phyloP scores from a whole-genome alignment of 2,329 filamentous ascomycete genomes.

The Aspergillus pseudoterreus region DNA sequence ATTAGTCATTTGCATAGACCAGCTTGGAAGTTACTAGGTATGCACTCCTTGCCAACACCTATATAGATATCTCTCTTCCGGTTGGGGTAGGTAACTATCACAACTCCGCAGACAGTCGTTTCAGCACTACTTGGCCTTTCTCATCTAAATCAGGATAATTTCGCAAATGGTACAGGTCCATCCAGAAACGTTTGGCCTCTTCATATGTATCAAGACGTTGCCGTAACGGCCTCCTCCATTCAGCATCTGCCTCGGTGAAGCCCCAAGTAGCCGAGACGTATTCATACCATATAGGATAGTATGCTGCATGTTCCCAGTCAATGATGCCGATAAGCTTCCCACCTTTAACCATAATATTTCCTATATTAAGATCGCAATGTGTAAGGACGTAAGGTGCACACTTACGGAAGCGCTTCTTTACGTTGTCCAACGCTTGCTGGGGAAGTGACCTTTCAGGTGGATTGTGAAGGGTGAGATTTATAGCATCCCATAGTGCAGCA shows the following conservation, averaged over 20 bases:
- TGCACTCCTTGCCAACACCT: too few species aligned
- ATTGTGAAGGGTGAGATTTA: slow-evolving; percentile 7
- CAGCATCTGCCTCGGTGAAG: slow-evolving; percentile 15
- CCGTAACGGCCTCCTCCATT: too few species aligned
- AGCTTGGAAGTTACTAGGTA: too few species aligned
- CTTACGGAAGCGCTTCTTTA: slow-evolving; percentile 16
- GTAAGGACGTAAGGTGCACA: slow-evolving; percentile 23
- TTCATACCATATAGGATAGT: slow-evolving; percentile 26
- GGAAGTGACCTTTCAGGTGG: slow-evolving; percentile 4
- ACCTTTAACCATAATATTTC: slow-evolving; percentile 24
- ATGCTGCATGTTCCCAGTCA: slow-evolving; percentile 31
- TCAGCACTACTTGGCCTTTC: too few species aligned
- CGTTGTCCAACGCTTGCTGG: slow-evolving; percentile 13
- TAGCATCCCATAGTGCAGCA: slow-evolving; percentile 13
- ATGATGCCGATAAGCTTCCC: slow-evolving; percentile 23
- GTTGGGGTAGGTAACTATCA: too few species aligned
- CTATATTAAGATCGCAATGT: slow-evolving; percentile 24
- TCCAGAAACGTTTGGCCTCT: too few species aligned
- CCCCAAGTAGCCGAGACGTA: slow-evolving; percentile 30
- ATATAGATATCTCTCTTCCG: too few species aligned
- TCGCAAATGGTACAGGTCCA: too few species aligned
- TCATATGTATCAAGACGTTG: too few species aligned
- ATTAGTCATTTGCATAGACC: too few species aligned
- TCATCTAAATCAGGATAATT: too few species aligned
- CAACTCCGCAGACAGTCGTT: too few species aligned